A percentile compares a stretch with the other conserved stretches of the same genome.
Conservation (phyloP, 495 filamentous ascomycete genomes). For the Friedmanniomyces endolithicus region DNA sequence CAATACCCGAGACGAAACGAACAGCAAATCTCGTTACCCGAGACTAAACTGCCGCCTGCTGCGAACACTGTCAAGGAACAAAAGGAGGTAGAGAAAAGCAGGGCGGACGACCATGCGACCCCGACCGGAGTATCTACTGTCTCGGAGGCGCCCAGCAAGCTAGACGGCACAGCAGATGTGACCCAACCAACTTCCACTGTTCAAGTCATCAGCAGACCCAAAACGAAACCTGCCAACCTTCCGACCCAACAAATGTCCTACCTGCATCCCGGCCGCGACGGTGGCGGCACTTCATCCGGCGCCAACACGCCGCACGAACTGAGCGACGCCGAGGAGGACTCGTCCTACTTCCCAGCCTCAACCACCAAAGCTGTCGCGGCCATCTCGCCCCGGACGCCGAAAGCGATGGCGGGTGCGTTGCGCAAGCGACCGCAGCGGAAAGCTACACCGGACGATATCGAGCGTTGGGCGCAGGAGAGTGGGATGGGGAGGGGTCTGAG, state of each 20-base stretch:
- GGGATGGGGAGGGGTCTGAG: slow-evolving; percentile 30
- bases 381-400: background rate
- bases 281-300: slow-evolving; percentile 17
- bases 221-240: background rate
- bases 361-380: background rate
- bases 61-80: background rate
- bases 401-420: slow-evolving; percentile 3
- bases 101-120: slow-evolving; percentile 8
- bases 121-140: background rate
- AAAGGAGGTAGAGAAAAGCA: slow-evolving; percentile 23
- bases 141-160: background rate
- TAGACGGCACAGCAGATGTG: background rate
- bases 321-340: slow-evolving; percentile 26
- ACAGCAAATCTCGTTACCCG: background rate
- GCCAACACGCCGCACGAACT: slow-evolving; percentile 26
- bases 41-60: slow-evolving; percentile 14
- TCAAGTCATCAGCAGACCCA: background rate
- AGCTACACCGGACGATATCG: slow-evolving; percentile 19
- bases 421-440: slow-evolving; percentile 11
- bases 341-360: slow-evolving; percentile 15
- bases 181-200: background rate
- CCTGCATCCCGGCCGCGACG: slow-evolving; percentile 17
- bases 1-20: slow-evolving; percentile 11
- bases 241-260: background rate
- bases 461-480: slow-evolving; percentile 27